phyloP scores from a whole-genome alignment of 225 moss, liverwort and hornwort species.

The Antitrichia curtipendula region DNA sequence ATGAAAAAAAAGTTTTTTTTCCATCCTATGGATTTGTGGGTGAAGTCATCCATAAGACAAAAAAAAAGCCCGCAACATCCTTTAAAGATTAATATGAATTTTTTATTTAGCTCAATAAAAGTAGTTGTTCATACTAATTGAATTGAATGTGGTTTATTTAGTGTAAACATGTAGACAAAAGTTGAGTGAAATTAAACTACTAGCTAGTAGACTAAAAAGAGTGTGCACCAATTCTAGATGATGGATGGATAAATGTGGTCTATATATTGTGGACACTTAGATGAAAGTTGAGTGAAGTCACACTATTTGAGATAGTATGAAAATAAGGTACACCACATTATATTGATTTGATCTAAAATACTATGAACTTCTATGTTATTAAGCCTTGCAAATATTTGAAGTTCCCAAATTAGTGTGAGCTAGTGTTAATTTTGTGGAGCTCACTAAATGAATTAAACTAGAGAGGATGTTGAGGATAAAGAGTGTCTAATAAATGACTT shows the following conservation, averaged over 20 bases:
- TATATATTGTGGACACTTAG: not conserved
- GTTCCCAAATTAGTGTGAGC: not conserved
- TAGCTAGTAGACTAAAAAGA: not conserved
- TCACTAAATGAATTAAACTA: not conserved
- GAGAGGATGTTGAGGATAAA: accelerated
- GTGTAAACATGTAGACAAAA: not conserved
- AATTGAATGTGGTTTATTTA: not conserved
- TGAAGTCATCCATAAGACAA: no score
- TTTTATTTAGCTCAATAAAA: no score
- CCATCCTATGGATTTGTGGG: no score
- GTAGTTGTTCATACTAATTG: not conserved
- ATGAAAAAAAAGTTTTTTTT: no score
- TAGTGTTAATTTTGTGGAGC: no score
- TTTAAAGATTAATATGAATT: no score
- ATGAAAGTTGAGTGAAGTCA: not conserved
- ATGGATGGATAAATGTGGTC: not conserved
- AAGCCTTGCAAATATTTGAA: not conserved
- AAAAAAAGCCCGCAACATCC: no score
- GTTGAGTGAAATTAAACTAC: not conserved
- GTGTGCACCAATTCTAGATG: not conserved
- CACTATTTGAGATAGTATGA: not conserved
- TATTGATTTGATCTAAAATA: not conserved
- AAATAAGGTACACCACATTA: not conserved
- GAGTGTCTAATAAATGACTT: not conserved
- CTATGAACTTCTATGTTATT: not conserved